Evolutionary conservation across 768 basidiomycete genomes (phyloP), one percentile per base, ranked within the genome.

Genomic region (Dioszegia crocea): DNA sequence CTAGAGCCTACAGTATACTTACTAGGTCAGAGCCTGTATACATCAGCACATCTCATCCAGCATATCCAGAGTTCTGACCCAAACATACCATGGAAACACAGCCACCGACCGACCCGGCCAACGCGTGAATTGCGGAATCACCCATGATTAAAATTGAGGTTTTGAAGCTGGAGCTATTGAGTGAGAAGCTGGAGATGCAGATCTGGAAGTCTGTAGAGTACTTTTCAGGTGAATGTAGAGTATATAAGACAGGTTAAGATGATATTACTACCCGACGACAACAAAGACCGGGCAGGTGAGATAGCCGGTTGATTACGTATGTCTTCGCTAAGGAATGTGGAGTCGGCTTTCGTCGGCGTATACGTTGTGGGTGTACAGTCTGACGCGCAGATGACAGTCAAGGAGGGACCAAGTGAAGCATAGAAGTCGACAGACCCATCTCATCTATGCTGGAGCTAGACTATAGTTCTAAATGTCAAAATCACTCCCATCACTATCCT

Each of bases 81-180:
- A 4, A 10, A 60, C 86, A 77, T 64, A 88, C 91, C 92, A 98
- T 96, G 23, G 94, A 91, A 6, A 84, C 77, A 68, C 94, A 87
- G 24, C 94, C 94, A 47, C 91, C 93, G 1, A 86, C 84, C 17
- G 91, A 91, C 12, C 96, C 96, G 17, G 93, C 89, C 12, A 88
- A 70, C 36, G 93, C 84, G 67, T 97, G 91, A 27, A 96, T 87
- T 14, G 85, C 78, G 47, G 89, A 90, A 77, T 97, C 89, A 60
- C 63, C 63, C 67, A 75, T 73, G 27, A 23, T 50, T 4, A 14
- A 29, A 26, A 33, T 30, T n/a, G 4, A 40, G 12, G 11, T 43
- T 5, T 30, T 24, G 45, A 26, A 21, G 9, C 9, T 43, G 21
- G n/a, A 43, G 40, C 40, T 43, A 43, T 43, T 43, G 16, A 43